phyloP scores from a whole-genome alignment of 2,329 filamentous ascomycete species.

The Fusarium sp. region DNA sequence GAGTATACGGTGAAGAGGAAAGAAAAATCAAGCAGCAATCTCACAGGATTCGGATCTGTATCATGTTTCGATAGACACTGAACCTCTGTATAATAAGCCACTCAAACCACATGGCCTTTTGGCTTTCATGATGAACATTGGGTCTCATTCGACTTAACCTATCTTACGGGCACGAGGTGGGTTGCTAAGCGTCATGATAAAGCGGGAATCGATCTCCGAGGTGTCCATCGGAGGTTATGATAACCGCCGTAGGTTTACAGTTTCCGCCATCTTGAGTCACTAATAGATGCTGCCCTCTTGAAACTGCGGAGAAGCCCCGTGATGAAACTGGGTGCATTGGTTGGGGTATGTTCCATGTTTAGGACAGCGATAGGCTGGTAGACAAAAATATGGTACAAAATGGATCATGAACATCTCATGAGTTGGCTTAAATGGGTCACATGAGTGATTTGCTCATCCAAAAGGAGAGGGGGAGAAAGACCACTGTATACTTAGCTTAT shows the following conservation, averaged over 20 bases:
- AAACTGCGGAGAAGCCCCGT: conserved; percentile 39
- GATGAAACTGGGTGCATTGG: conserved; percentile 35
- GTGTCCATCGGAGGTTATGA: conserved; percentile 5
- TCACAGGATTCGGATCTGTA: not conserved
- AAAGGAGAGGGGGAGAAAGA: not conserved
- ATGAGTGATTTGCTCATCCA: not conserved
- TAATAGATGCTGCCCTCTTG: conserved; percentile 22
- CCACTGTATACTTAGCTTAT: no score
- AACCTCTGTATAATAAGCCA: conserved; percentile 20
- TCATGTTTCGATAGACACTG: conserved; percentile 28
- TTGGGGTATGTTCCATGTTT: conserved; percentile 18
- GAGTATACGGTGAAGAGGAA: conserved; percentile 21
- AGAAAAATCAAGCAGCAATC: conserved; percentile 5
- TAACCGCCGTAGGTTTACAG: conserved; percentile 2
- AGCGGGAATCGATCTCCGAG: conserved; percentile 20
- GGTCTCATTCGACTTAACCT: conserved; percentile 21
- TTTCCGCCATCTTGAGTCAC: conserved; percentile 38
- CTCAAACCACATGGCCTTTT: conserved; percentile 18
- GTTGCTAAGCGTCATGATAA: conserved; percentile 26
- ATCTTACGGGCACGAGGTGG: conserved; percentile 27
- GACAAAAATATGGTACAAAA: not conserved
- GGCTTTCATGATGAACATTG: not conserved
- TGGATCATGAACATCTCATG: not conserved
- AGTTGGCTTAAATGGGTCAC: not conserved
- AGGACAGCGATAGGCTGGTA: not conserved